Base-by-base conservation (phyloP, 2,329 filamentous ascomycete genomes). In the Trichothecium roseum region DNA sequence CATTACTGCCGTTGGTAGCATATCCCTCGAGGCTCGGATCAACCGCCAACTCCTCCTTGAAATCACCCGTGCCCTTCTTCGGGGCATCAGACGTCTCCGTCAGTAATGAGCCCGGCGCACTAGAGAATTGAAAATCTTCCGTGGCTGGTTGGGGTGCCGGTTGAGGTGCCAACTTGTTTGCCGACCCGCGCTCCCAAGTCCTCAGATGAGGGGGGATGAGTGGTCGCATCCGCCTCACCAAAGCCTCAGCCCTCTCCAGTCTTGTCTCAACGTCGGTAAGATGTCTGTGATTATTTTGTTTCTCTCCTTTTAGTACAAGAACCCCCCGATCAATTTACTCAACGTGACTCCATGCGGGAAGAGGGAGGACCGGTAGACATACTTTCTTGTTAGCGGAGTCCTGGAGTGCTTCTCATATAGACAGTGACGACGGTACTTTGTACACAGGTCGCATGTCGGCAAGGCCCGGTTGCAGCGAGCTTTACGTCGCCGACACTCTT, bases 371-470 rank as follows among this genome's bases (percentile, higher is more conserved):
- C n/a, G n/a, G n/a, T n/a, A n/a, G n/a, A 37, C 55, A 29, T 56
- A 59, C 54, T 59, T 66, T 30, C 66, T 53, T 5, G 65, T 69
- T 40, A 69, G 49, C 5, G 64, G 65, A 10, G 65, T 69, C 30
- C 59, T 55, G n/a, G 56, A 54, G 34, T 66, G 59, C 41, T 61
- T 64, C 43, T 69, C 65, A 37, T 69, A 69, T 6, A 66, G 49
- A 40, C 66, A 69, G 40, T 64, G 59, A 12, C 65, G 50, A 29
- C 59, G 53, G 42, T 65, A 63, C 37, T 59, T 60, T 32, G 55
- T 45, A 43, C 64, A 69, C 13, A 59, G 45, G 28, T 53, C 50
- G 40, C 60, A 63, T 4, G 49, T 57, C 9, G 60, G 60, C 20
- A 62, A 48, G 4, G 47, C 48, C 28, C 52, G 48, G 37, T 62